phyloP scores from a whole-genome alignment of 495 filamentous ascomycete species.

The Penicillium goetzii region DNA sequence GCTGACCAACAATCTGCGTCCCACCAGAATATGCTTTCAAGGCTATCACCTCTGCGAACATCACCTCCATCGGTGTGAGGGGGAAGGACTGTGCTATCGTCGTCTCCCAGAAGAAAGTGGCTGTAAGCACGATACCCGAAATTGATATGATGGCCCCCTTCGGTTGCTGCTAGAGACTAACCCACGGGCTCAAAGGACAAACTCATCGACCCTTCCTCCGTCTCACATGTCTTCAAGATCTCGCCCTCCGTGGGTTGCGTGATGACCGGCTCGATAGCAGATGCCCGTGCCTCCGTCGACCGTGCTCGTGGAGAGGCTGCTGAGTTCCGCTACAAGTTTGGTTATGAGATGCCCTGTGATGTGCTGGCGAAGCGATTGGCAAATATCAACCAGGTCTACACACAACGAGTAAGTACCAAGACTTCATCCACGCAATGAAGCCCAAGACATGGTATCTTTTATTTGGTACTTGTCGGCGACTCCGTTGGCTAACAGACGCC shows the following conservation, averaged over 20 bases:
- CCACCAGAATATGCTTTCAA: constrained; percentile 98
- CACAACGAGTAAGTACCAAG: constrained; percentile 74
- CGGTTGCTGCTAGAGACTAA: constrained; percentile 14
- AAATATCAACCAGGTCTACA: constrained; percentile 99
- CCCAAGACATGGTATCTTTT: not conserved
- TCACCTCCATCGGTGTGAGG: constrained; percentile 93
- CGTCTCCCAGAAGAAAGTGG: constrained; percentile 98
- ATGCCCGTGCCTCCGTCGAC: constrained; percentile 88
- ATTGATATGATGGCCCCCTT: not conserved
- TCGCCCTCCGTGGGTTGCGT: constrained; percentile 96
- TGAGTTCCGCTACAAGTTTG: constrained; percentile 96
- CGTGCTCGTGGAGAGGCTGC: constrained; percentile 94
- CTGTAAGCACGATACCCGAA: constrained; percentile 65
- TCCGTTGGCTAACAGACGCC: constrained; percentile 19
- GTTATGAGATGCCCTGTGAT: constrained; percentile 99
- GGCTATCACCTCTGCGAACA: constrained; percentile 97
- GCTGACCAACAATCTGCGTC: constrained; percentile 31
- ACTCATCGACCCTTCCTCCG: constrained; percentile 95
- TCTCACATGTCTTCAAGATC: constrained; percentile 95
- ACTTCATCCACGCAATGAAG: not conserved
- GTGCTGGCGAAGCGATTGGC: constrained; percentile 93
- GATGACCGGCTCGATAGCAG: constrained; percentile 98
- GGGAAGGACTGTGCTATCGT: constrained; percentile 97
- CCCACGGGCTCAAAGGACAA: constrained; percentile 69
- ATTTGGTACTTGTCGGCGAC: not conserved